These are phyloP conservation scores for Emmonsiellopsis sp. DNA, from an alignment of 2,329 filamentous ascomycete genomes.

Conservation along the genomic window DNA sequence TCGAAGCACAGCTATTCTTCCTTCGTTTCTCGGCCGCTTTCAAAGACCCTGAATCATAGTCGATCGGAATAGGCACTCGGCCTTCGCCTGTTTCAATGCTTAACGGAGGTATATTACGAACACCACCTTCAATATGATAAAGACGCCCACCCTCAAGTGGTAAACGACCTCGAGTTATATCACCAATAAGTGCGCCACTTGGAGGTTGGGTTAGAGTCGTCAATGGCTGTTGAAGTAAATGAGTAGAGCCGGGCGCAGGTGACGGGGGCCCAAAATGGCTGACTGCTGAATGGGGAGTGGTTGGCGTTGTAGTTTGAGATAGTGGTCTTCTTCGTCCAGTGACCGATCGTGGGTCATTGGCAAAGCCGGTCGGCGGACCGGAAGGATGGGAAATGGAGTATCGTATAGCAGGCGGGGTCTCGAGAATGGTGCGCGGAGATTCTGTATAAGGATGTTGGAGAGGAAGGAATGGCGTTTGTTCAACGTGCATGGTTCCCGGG, in stretches of 20 bases:
- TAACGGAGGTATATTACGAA: neutral
- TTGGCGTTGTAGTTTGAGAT: conserved; percentile 8
- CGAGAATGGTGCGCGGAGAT: neutral
- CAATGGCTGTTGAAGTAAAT: conserved; percentile 9
- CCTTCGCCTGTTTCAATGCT: conserved; percentile 6
- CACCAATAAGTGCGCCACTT: conserved; percentile 1
- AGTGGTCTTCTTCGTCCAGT: conserved; percentile 2
- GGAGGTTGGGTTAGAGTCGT: neutral
- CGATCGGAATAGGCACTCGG: conserved; percentile 29
- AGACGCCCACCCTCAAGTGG: neutral
- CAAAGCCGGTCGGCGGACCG: neutral
- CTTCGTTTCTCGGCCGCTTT: conserved; percentile 33
- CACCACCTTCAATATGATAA: neutral
- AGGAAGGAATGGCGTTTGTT: conserved; percentile 28
- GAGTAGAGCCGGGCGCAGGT: conserved; percentile 1
- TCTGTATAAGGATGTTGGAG: conserved; percentile 18
- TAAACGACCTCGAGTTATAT: neutral
- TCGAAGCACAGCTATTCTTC: conserved; percentile 34
- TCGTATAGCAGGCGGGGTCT: neutral
- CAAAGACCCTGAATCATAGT: conserved; percentile 32
- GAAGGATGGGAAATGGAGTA: conserved; percentile 5
- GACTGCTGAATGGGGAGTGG: conserved; percentile 9
- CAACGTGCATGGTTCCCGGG: conserved; percentile 22
- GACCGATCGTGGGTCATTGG: conserved; percentile 1
- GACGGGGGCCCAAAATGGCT: conserved; percentile 9